These are phyloP conservation scores for Stereum hirsutum DNA, from an alignment of 1,284 basidiomycete genomes.

Conservation along the genomic window DNA sequence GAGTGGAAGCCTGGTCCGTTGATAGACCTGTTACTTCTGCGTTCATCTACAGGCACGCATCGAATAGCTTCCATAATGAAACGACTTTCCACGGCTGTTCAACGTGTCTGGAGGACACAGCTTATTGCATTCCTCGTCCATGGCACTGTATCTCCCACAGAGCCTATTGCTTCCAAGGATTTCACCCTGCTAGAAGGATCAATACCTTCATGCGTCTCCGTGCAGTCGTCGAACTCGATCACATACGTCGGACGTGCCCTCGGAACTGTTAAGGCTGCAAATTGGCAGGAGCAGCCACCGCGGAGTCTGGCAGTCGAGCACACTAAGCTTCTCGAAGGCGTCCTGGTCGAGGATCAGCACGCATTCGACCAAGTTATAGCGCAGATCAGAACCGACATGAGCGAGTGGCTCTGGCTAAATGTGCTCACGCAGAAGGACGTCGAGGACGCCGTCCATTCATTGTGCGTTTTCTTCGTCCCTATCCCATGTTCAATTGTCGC, in stretches of 20 bases:
- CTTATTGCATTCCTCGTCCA: slow-evolving; percentile 73
- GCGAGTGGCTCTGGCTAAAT: slow-evolving; percentile 89
- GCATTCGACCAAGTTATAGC: slow-evolving; percentile 67
- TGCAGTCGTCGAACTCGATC: slow-evolving; percentile 70
- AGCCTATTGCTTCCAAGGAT: slow-evolving; percentile 47
- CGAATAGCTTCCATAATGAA: slow-evolving; percentile 63
- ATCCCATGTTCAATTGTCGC: too few species aligned
- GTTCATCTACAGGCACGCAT: slow-evolving; percentile 69
- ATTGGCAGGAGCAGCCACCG: slow-evolving; percentile 70
- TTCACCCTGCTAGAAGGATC: slow-evolving; percentile 51
- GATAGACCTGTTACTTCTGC: slow-evolving; percentile 64
- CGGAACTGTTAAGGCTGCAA: slow-evolving; percentile 73
- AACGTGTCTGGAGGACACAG: slow-evolving; percentile 72
- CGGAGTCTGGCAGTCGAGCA: slow-evolving; percentile 53
- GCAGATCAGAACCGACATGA: slow-evolving; percentile 63
- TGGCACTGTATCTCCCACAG: slow-evolving; percentile 51
- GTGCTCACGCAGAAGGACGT: slow-evolving; percentile 80
- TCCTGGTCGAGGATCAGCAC: slow-evolving; percentile 66
- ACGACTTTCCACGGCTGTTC: slow-evolving; percentile 61
- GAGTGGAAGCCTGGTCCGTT: slow-evolving; percentile 66
- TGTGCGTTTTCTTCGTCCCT: too few species aligned
- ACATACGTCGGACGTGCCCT: slow-evolving; percentile 83
- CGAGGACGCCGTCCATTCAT: slow-evolving; percentile 62
- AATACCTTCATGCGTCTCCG: slow-evolving; percentile 67
- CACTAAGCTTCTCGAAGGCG: slow-evolving; percentile 51